phyloP scores from a whole-genome alignment of 306 rosid genomes.

The Alnus rubra region DNA sequence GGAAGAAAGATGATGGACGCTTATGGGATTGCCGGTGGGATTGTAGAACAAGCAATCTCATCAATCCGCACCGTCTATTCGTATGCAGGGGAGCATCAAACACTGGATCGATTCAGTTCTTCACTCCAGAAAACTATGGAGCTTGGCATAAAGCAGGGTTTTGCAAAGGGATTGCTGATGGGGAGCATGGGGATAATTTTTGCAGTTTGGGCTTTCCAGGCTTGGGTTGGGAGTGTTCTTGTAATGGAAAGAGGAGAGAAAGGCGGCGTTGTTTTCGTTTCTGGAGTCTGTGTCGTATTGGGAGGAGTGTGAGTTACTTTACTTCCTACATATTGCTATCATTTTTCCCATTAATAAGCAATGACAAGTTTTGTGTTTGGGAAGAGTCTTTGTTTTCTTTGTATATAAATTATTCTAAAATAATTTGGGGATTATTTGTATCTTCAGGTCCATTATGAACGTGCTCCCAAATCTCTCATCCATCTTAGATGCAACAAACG shows the following conservation, averaged over 20 bases:
- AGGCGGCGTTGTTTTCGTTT: constrained; percentile 82
- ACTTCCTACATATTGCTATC: too few species aligned
- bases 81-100: constrained; percentile 75
- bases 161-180: constrained; percentile 79
- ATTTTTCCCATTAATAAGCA: background rate
- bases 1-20: constrained; percentile 79
- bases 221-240: constrained; percentile 85
- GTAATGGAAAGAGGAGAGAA: constrained; percentile 64
- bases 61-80: constrained; percentile 82
- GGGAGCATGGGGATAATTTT: constrained; percentile 90
- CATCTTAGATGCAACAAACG: constrained; percentile 69
- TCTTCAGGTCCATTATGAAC: constrained; percentile 79
- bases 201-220: constrained; percentile 88
- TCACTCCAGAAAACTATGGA: constrained; percentile 65
- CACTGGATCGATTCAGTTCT: constrained; percentile 57
- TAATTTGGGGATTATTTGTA: constrained; percentile 6
- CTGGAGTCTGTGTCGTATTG: constrained; percentile 79
- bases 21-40: constrained; percentile 81
- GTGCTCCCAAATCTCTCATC: constrained; percentile 87
- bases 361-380: too few species aligned
- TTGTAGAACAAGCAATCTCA: constrained; percentile 87
- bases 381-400: background rate
- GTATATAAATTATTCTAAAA: background rate
- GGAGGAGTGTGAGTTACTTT: constrained; percentile 82
- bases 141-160: constrained; percentile 70